phyloP scores from a whole-genome alignment of 805 yeast species.

The Myxozyma mucilagina region DNA sequence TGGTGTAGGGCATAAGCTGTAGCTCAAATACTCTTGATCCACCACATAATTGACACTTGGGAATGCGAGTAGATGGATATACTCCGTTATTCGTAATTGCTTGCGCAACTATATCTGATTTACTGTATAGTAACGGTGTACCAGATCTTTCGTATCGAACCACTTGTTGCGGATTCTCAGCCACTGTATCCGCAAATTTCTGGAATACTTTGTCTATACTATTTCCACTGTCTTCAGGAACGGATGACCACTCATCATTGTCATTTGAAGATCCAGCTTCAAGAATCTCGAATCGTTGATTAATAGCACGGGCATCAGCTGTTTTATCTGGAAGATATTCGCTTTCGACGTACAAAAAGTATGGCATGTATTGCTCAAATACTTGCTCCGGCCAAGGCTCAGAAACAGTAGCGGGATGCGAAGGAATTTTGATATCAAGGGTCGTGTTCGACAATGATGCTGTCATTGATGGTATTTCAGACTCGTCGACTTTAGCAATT shows the following conservation, averaged over 20 bases:
- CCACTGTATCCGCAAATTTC: slow-evolving; percentile 70
- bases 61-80: slow-evolving; percentile 44
- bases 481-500: background rate
- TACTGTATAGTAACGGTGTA: slow-evolving; percentile 70
- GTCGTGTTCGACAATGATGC: background rate
- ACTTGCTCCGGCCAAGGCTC: slow-evolving; percentile 20
- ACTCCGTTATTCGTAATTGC: slow-evolving; percentile 38
- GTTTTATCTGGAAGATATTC: slow-evolving; percentile 25
- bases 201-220: slow-evolving; percentile 74
- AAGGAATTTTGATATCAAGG: background rate
- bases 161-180: slow-evolving; percentile 83
- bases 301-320: background rate
- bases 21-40: slow-evolving; percentile 64
- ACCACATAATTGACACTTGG: slow-evolving; percentile 63
- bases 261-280: slow-evolving; percentile 15
- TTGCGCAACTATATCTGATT: slow-evolving; percentile 55
- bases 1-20: slow-evolving; percentile 93
- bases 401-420: background rate
- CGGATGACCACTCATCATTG: slow-evolving; percentile 29
- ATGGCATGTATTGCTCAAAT: slow-evolving; percentile 25
- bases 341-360: slow-evolving; percentile 31
- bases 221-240: slow-evolving; percentile 24
- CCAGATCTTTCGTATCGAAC: slow-evolving; percentile 83
- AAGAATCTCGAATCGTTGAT: slow-evolving; percentile 17
- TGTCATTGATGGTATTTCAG: slow-evolving; percentile 4